Evolutionary conservation across 2,329 filamentous ascomycete species (phyloP), one percentile per base, ranked within the genome.

Genomic region (Colletotrichum tabaci): DNA sequence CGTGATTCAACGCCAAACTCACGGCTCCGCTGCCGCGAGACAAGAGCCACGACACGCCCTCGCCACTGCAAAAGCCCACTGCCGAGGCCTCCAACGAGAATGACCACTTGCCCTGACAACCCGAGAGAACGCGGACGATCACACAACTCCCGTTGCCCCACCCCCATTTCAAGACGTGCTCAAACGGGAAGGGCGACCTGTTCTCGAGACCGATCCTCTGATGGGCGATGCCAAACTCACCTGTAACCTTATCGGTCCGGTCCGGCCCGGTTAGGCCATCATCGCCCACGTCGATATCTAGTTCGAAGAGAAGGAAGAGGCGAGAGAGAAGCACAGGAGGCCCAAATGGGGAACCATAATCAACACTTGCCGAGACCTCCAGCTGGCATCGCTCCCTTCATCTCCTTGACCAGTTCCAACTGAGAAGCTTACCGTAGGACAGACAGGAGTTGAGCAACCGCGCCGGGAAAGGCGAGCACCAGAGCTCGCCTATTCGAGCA

Each of bases 401-500:
- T 44, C 49, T 26, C 26, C 23, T n/a, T 44, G 38, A 38, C 58
- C 21, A 44, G 35, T 18, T 53, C 53, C 26, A 42, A 42, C 26
- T 8, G 16, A 26, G 23, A 16, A 46, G n/a, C 38, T 30, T n/a
- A 15, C 35, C 50, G 49, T 70, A 49, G 62, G 40, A 70, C 56
- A 35, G 46, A 26, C 26, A 26, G 26, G 56, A 40, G 6, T n/a
- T 13, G 35, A 66, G 46, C 61, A 49, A 55, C 23, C 47, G 21
- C 61, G 55, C 26, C n/a, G 56, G 57, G 47, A 60, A 21, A 21
- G 53, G 60, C 26, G 26, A 38, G 66, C 47, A 55, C 4, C 46
- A 42, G 52, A 40, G 4, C 58, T 71, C 53, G 68, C 53, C 58
- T 68, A 63, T 63, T 40, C 40, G 52, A 63, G 38, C 68, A 71